phyloP scores from a whole-genome alignment of 208 protist genomes.

The Crithidia mellificae region DNA sequence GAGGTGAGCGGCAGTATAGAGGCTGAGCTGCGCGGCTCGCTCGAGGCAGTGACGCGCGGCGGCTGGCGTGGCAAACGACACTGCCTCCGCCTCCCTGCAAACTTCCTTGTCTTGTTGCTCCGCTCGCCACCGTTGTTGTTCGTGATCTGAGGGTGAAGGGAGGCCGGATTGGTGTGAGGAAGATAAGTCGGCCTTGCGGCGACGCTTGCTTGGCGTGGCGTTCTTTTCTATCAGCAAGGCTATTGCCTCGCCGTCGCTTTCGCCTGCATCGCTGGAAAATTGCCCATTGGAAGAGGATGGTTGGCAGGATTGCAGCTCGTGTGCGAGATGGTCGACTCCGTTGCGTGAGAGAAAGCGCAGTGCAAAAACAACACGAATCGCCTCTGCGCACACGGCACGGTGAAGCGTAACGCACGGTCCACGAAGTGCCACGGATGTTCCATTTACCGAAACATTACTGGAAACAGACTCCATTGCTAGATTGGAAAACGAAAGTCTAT shows the following conservation, averaged over 20 bases:
- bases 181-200: neutral
- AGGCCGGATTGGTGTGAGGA: neutral
- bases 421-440: neutral
- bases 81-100: no score
- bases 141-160: neutral
- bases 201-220: neutral
- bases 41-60: constrained; percentile 24
- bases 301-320: constrained; percentile 21
- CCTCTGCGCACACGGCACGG: constrained; percentile 24
- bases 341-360: constrained; percentile 18
- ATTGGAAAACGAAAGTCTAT: no score
- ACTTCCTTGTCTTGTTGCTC: no score
- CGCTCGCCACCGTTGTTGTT: neutral
- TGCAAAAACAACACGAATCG: constrained; percentile 28
- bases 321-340: neutral
- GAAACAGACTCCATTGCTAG: neutral
- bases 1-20: constrained; percentile 41
- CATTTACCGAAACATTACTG: neutral
- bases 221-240: neutral
- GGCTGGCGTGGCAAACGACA: constrained; percentile 12
- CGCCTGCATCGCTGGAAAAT: no score
- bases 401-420: constrained; percentile 17
- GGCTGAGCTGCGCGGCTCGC: constrained; percentile 15
- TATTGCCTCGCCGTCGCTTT: neutral
- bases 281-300: no score